These are phyloP conservation scores for Polyporus arcularius DNA, from an alignment of 768 basidiomycete genomes.

Conservation along the genomic window DNA sequence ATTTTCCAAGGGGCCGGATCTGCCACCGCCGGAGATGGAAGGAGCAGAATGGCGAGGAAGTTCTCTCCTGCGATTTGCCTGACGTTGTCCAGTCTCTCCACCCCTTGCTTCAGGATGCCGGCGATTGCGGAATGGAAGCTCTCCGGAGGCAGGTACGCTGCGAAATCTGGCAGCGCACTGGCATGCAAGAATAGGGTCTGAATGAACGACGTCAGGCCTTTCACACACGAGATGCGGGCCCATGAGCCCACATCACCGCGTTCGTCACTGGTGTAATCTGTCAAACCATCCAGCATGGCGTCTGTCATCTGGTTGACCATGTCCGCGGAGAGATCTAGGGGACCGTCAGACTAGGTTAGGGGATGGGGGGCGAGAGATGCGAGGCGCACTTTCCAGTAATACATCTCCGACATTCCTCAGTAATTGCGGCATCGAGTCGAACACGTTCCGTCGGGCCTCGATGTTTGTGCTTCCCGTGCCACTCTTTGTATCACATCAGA, in stretches of 20 bases:
- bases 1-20: conserved; percentile 53
- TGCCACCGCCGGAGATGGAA: conserved; percentile 44
- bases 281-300: conserved; percentile 67
- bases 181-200: conserved; percentile 52
- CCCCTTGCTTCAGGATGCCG: conserved; percentile 83
- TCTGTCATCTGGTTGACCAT: conserved; percentile 51
- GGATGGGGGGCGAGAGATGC: background rate
- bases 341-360: background rate
- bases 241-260: conserved; percentile 97
- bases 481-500: conserved; percentile 29
- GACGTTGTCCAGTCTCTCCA: conserved; percentile 90
- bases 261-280: conserved; percentile 92
- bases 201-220: conserved; percentile 58
- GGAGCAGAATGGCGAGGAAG: conserved; percentile 51
- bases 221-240: conserved; percentile 80
- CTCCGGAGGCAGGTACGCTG: conserved; percentile 59
- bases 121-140: conserved; percentile 59
- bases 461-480: conserved; percentile 44
- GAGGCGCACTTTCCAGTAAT: conserved; percentile 43
- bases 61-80: conserved; percentile 75
- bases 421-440: conserved; percentile 49
- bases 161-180: conserved; percentile 43
- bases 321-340: conserved; percentile 49
- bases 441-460: conserved; percentile 62
- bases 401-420: conserved; percentile 45